Evolutionary conservation across 352 stramenopile genomes (phyloP).

Genomic region (Phytopythium ostracodes): DNA sequence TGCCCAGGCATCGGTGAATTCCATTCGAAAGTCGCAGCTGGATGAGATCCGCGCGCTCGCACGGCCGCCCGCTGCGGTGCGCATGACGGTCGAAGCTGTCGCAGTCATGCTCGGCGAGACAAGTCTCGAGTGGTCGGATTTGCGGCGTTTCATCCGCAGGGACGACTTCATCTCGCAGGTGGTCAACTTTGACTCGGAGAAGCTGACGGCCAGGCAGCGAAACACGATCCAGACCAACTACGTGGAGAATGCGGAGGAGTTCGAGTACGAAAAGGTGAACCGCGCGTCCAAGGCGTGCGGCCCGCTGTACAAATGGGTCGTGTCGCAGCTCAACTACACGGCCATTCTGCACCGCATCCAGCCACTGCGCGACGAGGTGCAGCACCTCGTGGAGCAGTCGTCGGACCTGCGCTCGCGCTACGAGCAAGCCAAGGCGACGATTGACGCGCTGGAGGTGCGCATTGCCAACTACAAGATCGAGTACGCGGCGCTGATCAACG

Average conservation of each 20-base stretch:
- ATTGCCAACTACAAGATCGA: constrained; percentile 99
- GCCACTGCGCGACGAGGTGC: constrained; percentile 98
- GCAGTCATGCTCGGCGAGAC: constrained; percentile 98
- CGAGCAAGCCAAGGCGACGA: constrained; percentile 89
- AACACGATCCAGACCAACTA: constrained; percentile 96
- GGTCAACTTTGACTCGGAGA: constrained; percentile 98
- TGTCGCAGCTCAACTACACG: constrained; percentile 98
- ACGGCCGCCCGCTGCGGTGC: constrained; percentile 94
- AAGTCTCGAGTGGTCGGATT: constrained; percentile 95
- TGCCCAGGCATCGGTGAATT: constrained; percentile 95
- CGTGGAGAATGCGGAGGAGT: constrained; percentile 89
- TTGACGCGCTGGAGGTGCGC: constrained; percentile 92
- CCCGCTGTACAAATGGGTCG: constrained; percentile 99
- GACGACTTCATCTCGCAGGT: constrained; percentile 99
- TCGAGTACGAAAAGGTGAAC: constrained; percentile 91
- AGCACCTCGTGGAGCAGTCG: constrained; percentile 94
- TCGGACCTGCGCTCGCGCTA: constrained; percentile 91
- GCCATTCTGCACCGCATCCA: constrained; percentile 98
- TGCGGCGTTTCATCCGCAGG: constrained; percentile 96
- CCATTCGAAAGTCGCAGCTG: constrained; percentile 98
- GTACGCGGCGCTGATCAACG: constrained; percentile 97
- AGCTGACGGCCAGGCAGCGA: constrained; percentile 92
- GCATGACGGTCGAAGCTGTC: constrained; percentile 96
- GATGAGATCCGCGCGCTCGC: constrained; percentile 98
- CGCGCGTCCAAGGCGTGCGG: constrained; percentile 96